A percentile compares a stretch with the other conserved stretches of the same genome.
phyloP scores from a whole-genome alignment of 495 filamentous ascomycete genomes.

The Daldinia decipiens region DNA sequence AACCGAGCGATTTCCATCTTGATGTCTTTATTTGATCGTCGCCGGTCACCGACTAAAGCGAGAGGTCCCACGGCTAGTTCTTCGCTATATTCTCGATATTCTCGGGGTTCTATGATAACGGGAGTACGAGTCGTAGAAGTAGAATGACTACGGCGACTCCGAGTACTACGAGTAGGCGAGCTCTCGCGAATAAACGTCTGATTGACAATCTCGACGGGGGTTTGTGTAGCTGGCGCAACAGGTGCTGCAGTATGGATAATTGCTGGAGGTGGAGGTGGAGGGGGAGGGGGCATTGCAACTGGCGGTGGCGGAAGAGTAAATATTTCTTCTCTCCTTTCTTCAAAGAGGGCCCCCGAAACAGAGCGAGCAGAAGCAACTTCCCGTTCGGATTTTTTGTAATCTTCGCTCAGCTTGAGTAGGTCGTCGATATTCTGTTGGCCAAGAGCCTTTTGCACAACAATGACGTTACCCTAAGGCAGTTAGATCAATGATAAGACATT shows the following conservation, averaged over 20 bases:
- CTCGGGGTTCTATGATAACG: slow-evolving; percentile 50
- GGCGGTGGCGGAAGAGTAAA: slow-evolving; percentile 47
- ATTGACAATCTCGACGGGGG: slow-evolving; percentile 54
- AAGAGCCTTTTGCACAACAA: slow-evolving; percentile 82
- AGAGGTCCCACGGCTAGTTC: slow-evolving; percentile 63
- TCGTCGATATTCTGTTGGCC: slow-evolving; percentile 92
- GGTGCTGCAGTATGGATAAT: slow-evolving; percentile 53
- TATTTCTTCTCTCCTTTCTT: slow-evolving; percentile 52
- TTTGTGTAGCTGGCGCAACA: slow-evolving; percentile 53
- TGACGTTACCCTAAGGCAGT: slow-evolving; percentile 71
- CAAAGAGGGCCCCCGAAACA: slow-evolving; percentile 49
- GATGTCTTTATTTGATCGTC: slow-evolving; percentile 62
- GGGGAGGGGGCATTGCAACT: slow-evolving; percentile 33
- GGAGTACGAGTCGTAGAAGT: slow-evolving; percentile 44
- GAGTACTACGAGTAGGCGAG: slow-evolving; percentile 51
- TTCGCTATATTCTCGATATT: slow-evolving; percentile 59
- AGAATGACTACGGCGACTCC: slow-evolving; percentile 44
- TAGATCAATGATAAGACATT: slow-evolving; percentile 35
- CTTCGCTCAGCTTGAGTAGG: slow-evolving; percentile 80
- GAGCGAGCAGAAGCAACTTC: slow-evolving; percentile 54
- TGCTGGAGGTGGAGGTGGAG: slow-evolving; percentile 42
- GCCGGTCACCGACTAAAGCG: slow-evolving; percentile 61
- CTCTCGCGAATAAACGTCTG: slow-evolving; percentile 52
- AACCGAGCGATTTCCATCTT: slow-evolving; percentile 66
- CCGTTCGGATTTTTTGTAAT: slow-evolving; percentile 65